phyloP scores from a whole-genome alignment of 352 stramenopile species.

The Globisporangium carolinianum region DNA sequence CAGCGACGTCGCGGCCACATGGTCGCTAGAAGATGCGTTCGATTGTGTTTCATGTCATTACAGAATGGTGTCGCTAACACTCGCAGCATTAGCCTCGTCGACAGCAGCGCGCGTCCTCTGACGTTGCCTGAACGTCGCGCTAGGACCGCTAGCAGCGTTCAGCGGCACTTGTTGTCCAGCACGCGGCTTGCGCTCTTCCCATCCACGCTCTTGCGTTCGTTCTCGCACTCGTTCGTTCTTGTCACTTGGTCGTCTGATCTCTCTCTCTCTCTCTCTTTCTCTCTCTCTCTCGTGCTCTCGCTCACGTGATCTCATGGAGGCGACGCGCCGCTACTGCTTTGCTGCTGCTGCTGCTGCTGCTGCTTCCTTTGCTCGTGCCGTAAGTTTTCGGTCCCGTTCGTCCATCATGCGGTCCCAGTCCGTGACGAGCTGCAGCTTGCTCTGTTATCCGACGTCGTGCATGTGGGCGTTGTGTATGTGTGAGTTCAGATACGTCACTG shows the following conservation, averaged over 20 bases:
- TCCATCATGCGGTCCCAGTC: slow-evolving; percentile 83
- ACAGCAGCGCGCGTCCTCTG: too few relatives aligned
- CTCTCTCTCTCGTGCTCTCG: not conserved
- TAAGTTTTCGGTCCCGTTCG: slow-evolving; percentile 63
- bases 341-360: slow-evolving; percentile 6
- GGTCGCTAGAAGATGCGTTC: too few relatives aligned
- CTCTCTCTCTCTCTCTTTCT: not conserved
- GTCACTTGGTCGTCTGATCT: not conserved
- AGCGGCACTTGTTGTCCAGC: too few relatives aligned
- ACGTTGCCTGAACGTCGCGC: too few relatives aligned
- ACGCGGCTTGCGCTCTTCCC: too few relatives aligned
- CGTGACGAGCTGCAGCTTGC: slow-evolving; percentile 70
- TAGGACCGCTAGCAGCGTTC: too few relatives aligned
- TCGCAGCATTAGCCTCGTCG: too few relatives aligned
- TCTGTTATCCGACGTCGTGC: slow-evolving; percentile 21
- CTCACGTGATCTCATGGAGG: not conserved
- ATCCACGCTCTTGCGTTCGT: too few relatives aligned
- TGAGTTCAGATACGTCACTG: not conserved
- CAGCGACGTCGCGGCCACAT: too few relatives aligned
- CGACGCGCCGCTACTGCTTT: slow-evolving; percentile 2
- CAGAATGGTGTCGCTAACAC: too few relatives aligned
- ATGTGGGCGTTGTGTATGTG: not conserved
- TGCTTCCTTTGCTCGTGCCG: slow-evolving; percentile 24
- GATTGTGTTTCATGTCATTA: too few relatives aligned
- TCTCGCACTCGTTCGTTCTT: too few relatives aligned